phyloP scores from a whole-genome alignment of 1,284 basidiomycete genomes.

The Ceratobasidium sp. region DNA sequence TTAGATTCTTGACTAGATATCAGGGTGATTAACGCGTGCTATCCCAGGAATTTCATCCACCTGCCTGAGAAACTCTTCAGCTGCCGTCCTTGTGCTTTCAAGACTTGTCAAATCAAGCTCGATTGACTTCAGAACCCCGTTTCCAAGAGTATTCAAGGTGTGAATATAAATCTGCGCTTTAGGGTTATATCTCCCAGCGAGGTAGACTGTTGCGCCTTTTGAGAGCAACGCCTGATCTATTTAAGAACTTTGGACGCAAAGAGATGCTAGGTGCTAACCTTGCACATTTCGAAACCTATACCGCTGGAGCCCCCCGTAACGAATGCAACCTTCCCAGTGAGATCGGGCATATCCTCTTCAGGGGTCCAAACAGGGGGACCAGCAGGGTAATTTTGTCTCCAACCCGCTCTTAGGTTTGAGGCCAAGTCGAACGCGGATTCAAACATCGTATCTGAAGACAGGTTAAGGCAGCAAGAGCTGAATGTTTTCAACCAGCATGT shows the following conservation, averaged over 20 bases:
- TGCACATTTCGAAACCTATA: conserved; percentile 39
- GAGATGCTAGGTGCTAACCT: conserved; percentile 9
- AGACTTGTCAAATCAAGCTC: conserved; percentile 34
- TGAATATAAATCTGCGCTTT: conserved; percentile 8
- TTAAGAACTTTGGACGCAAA: not conserved
- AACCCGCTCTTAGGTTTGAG: conserved; percentile 5
- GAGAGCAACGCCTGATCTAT: conserved; percentile 9
- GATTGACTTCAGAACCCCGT: conserved; percentile 24
- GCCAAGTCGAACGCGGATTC: not conserved
- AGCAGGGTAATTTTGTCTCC: conserved; percentile 26
- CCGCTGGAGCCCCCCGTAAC: conserved; percentile 35
- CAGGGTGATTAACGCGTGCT: not conserved
- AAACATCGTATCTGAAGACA: not conserved
- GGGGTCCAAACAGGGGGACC: conserved; percentile 23
- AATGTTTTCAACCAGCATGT: not conserved
- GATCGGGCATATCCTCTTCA: conserved; percentile 30
- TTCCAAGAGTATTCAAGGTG: not conserved
- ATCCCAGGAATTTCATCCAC: not conserved
- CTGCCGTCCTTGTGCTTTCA: conserved; percentile 18
- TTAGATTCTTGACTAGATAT: conserved; percentile 16
- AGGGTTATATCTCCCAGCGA: conserved; percentile 12
- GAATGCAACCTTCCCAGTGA: conserved; percentile 32
- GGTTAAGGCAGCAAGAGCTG: not conserved
- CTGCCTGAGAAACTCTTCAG: conserved; percentile 34
- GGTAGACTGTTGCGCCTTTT: conserved; percentile 33